A percentile compares a stretch with the other conserved stretches of the same genome.
phyloP scores from a whole-genome alignment of 176 grass and related monocot species.

The Bothriochloa decipiens region DNA sequence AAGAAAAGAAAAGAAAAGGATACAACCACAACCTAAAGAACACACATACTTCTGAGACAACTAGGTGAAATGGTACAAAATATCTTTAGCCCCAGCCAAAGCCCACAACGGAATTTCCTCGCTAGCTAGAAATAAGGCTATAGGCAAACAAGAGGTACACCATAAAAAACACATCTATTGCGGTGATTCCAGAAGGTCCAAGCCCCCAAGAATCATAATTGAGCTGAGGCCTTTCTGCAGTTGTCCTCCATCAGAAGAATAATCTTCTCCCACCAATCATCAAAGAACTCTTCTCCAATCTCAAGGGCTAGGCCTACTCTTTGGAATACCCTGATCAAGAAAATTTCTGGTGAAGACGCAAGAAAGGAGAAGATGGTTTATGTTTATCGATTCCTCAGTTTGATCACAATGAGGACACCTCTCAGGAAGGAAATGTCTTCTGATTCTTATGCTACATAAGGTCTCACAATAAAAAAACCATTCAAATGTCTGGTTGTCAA shows the following conservation, averaged over 20 bases:
- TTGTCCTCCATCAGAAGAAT: not conserved
- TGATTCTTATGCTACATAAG: not conserved
- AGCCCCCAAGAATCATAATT: not conserved
- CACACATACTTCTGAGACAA: not conserved
- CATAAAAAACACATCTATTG: not conserved
- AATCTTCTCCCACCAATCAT: not conserved
- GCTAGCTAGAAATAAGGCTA: no score
- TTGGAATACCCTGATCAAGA: no score
- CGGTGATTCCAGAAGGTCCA: not conserved
- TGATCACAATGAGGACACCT: no score
- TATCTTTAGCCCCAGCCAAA: not conserved
- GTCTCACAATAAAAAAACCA: not conserved
- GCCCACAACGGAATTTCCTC: not conserved
- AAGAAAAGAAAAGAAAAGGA: not conserved
- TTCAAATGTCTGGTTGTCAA: not conserved
- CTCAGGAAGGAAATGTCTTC: not conserved
- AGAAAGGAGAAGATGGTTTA: no score
- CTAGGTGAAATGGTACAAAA: not conserved
- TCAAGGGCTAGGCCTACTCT: no score
- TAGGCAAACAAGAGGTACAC: not conserved
- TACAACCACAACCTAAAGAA: not conserved
- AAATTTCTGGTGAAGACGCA: no score
- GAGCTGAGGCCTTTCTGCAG: not conserved
- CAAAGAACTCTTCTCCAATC: no score
- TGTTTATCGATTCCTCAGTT: no score